Evolutionary conservation across 495 filamentous ascomycete genomes (phyloP), one percentile per base, ranked within the genome.

Genomic region (Symbiotaphrina buchneri): DNA sequence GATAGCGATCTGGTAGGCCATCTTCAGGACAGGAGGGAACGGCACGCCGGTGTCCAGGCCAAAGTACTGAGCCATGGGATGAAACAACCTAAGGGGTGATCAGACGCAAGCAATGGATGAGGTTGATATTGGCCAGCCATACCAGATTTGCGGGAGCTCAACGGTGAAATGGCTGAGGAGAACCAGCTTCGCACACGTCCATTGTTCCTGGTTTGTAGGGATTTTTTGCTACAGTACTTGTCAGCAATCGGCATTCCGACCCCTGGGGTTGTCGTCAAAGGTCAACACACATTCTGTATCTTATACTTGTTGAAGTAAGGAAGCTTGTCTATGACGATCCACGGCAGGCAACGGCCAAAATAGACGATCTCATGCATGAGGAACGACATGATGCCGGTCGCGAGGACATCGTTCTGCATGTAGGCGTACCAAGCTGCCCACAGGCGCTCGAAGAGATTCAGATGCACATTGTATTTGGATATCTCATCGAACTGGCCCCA

Each of bases 361-460:
- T 95, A 95, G 35, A 95, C 67, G 14, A 71, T 15, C 51, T 95
- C 85, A 53, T 95, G 85, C 74, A 94, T 85, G 34, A 74, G 48
- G 52, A 95, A 95, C 29, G 80, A 91, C 77, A 94, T 75, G 56
- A 95, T 84, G 22, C 84, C 85, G 10, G 85, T 95, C 30, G 85
- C 85, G 21, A 95, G 71, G 28, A 75, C 71, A 61, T 95, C 85
- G 44, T 95, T 94, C 44, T 84, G 78, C 81, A 95, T 91, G 68
- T 74, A 95, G n/a, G 83, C 68, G 49, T 95, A 95, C 85, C 85
- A 79, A 47, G 85, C 80, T 16, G 79, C 76, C 85, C 85, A 95
- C 31, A 90, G 52, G 30, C 69, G 63, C 57, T 95, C 85, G 41
- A 70, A 58, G 30, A 77, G 53, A 51, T 87, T 93, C 29, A 95